Conservation (phyloP, 768 basidiomycete species). For the Rhodocollybia butyracea region DNA sequence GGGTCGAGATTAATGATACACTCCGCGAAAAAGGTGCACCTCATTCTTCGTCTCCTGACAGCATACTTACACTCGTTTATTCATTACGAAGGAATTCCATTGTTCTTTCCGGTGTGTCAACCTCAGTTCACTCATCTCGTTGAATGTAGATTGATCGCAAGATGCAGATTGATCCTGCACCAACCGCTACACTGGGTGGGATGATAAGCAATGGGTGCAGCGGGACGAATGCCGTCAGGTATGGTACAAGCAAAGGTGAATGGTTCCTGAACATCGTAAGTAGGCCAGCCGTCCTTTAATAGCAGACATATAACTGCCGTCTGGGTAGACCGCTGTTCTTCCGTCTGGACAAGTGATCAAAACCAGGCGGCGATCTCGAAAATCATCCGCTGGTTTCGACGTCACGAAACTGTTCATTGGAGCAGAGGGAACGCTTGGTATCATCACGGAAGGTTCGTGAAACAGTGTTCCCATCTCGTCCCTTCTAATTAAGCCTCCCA, state of each 20-base stretch:
- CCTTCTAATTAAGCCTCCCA: neutral
- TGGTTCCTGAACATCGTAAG: conserved; percentile 86
- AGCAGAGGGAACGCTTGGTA: conserved; percentile 79
- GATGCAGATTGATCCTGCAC: conserved; percentile 78
- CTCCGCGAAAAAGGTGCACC: conserved; percentile 55
- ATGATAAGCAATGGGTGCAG: conserved; percentile 88
- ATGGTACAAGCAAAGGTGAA: conserved; percentile 86
- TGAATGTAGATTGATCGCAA: too few species aligned
- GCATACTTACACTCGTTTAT: neutral
- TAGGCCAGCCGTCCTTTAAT: conserved; percentile 3
- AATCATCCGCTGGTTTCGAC: conserved; percentile 88
- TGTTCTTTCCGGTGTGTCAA: conserved; percentile 75
- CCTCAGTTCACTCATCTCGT: neutral
- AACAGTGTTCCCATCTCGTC: neutral
- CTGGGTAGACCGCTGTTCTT: conserved; percentile 75
- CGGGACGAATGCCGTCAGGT: conserved; percentile 82
- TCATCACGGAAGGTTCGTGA: conserved; percentile 74
- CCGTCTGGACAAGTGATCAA: conserved; percentile 90
- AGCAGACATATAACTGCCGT: neutral
- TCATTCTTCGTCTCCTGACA: neutral
- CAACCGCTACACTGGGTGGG: conserved; percentile 79
- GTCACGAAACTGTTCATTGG: conserved; percentile 84
- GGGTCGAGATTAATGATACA: conserved; percentile 70
- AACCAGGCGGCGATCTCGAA: conserved; percentile 73
- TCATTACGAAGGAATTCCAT: conserved; percentile 56